A percentile compares a stretch with the other conserved stretches of the same genome.
Conservation (phyloP, 2,329 filamentous ascomycete species). For the Pezicula neosporulosa region DNA sequence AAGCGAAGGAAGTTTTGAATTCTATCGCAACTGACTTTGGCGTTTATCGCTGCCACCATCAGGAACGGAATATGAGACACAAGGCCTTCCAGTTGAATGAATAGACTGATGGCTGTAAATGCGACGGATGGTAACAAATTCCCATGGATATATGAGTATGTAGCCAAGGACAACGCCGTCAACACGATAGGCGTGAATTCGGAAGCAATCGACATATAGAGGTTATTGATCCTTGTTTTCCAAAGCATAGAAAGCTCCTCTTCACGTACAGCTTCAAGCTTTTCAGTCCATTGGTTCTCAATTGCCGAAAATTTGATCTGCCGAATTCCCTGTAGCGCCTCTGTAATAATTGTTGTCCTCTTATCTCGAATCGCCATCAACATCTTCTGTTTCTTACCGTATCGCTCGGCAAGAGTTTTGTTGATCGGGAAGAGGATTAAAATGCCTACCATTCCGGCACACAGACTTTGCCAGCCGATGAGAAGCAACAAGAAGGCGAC, state of each 20-base stretch:
- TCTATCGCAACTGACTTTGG: slow-evolving; percentile 64
- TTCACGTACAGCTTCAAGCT: slow-evolving; percentile 60
- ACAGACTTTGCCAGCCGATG: slow-evolving; percentile 66
- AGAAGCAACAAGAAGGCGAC: slow-evolving; percentile 60
- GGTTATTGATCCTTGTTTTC: slow-evolving; percentile 29
- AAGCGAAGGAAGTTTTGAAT: slow-evolving; percentile 68
- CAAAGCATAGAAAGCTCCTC: slow-evolving; percentile 64
- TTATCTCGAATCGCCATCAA: slow-evolving; percentile 72
- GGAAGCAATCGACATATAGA: slow-evolving; percentile 44
- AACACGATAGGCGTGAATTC: slow-evolving; percentile 69
- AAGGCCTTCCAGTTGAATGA: slow-evolving; percentile 66
- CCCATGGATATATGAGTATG: slow-evolving; percentile 62
- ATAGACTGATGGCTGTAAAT: slow-evolving; percentile 72
- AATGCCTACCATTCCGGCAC: slow-evolving; percentile 61
- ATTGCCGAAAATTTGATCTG: slow-evolving; percentile 80
- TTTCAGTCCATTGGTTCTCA: slow-evolving; percentile 68
- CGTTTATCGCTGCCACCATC: slow-evolving; percentile 64
- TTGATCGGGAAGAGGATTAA: slow-evolving; percentile 63
- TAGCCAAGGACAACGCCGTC: slow-evolving; percentile 64
- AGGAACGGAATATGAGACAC: slow-evolving; percentile 68
- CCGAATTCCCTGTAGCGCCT: slow-evolving; percentile 71
- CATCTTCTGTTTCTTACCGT: slow-evolving; percentile 58
- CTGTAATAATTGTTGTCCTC: slow-evolving; percentile 71
- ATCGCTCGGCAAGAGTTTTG: slow-evolving; percentile 58
- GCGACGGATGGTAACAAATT: slow-evolving; percentile 68